Evolutionary conservation across 257 asterid genomes (phyloP).

Genomic region (Ilex asprella): DNA sequence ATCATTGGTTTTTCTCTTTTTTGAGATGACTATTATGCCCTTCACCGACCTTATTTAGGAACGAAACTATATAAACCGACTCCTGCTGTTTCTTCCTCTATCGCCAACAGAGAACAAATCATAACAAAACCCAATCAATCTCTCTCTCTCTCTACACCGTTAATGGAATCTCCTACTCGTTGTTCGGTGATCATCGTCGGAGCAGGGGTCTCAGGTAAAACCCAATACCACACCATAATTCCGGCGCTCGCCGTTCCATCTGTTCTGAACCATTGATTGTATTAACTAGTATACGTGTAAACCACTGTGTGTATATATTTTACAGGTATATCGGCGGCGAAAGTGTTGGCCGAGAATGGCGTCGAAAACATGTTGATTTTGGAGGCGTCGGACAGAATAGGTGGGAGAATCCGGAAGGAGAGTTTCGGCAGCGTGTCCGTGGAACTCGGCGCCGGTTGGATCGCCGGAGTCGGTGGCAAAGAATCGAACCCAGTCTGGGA

Average conservation of each 20-base stretch:
- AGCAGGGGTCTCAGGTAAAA: slow-evolving; percentile 78
- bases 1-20: no score
- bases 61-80: slow-evolving; percentile 32
- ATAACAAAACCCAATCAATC: not conserved
- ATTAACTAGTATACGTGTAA: not conserved
- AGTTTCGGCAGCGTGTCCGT: slow-evolving; percentile 76
- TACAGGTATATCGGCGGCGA: slow-evolving; percentile 81
- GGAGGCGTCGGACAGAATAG: slow-evolving; percentile 80
- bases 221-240: no score
- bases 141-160: not conserved
- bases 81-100: slow-evolving; percentile 43
- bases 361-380: slow-evolving; percentile 65
- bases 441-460: slow-evolving; percentile 98
- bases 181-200: slow-evolving; percentile 69
- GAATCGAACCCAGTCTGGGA: slow-evolving; percentile 87
- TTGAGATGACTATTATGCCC: no score
- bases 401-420: slow-evolving; percentile 82
- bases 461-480: slow-evolving; percentile 92
- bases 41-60: not conserved
- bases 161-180: slow-evolving; percentile 48
- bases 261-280: no score
- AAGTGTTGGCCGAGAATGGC: slow-evolving; percentile 70
- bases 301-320: not conserved
- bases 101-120: slow-evolving; percentile 8
- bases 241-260: no score